These are phyloP conservation scores for Picochlorum sp. DNA, from an alignment of 139 green algal genomes.

Conservation along the genomic window DNA sequence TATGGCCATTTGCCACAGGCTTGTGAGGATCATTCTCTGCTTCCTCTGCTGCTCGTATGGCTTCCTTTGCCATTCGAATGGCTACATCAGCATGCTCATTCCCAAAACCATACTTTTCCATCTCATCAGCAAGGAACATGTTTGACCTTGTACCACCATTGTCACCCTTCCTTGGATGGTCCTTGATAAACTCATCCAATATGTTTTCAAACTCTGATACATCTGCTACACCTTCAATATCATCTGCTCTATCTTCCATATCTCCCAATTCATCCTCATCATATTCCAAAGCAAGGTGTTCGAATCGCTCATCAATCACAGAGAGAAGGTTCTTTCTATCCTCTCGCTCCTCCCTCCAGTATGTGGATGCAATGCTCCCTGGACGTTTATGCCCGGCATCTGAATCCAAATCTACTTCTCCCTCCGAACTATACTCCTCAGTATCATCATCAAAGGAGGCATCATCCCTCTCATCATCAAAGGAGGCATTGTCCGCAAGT, in stretches of 20 bases:
- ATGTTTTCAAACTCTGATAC: conserved; percentile 45
- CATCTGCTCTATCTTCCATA: conserved; percentile 47
- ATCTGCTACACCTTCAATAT: conserved; percentile 23
- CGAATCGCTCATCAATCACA: conserved; percentile 56
- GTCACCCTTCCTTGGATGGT: conserved; percentile 12
- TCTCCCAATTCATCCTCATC: conserved; percentile 64
- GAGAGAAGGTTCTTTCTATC: conserved; percentile 45
- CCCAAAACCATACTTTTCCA: conserved; percentile 21
- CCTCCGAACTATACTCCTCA: neutral
- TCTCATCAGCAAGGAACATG: neutral
- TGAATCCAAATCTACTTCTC: conserved; percentile 1
- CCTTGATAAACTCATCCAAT: conserved; percentile 69
- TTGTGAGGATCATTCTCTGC: conserved; percentile 4
- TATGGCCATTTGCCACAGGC: neutral
- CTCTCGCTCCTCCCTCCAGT: conserved; percentile 59
- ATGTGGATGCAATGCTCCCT: conserved; percentile 57
- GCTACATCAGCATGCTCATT: conserved; percentile 25
- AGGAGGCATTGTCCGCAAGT: neutral
- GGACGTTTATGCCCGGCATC: neutral
- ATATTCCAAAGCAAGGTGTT: conserved; percentile 60
- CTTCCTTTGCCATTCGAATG: conserved; percentile 5
- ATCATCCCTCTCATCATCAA: neutral
- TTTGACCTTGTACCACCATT: neutral
- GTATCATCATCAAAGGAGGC: conserved; percentile 8
- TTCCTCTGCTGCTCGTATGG: conserved; percentile 3